A percentile compares a stretch with the other conserved stretches of the same genome.
Evolutionary conservation across 495 filamentous ascomycete genomes (phyloP).

Genomic region (Aspergillus olivimuriae): DNA sequence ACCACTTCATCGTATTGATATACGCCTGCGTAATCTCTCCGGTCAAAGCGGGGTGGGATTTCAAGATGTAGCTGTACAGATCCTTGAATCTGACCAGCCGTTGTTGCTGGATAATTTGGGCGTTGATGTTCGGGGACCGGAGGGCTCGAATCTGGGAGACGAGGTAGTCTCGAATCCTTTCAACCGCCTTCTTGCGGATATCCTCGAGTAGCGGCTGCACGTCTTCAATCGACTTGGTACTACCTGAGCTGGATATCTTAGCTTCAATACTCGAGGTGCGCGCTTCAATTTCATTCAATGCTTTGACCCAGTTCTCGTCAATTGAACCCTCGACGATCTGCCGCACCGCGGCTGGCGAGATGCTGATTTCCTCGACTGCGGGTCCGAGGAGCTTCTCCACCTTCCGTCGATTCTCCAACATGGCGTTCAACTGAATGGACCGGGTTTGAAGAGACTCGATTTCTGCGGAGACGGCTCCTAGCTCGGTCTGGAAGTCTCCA

Average conservation of each 20-base stretch:
- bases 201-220: constrained; percentile 78
- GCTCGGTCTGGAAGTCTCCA: constrained; percentile 84
- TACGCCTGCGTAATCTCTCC: constrained; percentile 91
- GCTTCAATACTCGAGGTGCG: constrained; percentile 66
- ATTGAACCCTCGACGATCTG: constrained; percentile 83
- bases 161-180: constrained; percentile 88
- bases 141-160: constrained; percentile 90
- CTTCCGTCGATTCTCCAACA: constrained; percentile 79
- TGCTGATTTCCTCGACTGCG: constrained; percentile 82
- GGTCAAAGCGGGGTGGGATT: constrained; percentile 69
- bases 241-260: constrained; percentile 50
- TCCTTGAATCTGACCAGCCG: constrained; percentile 83
- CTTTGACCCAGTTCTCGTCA: constrained; percentile 83
- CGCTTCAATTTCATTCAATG: constrained; percentile 77
- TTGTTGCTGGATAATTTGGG: constrained; percentile 90
- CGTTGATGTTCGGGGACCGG: constrained; percentile 89
- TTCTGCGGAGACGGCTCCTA: constrained; percentile 85
- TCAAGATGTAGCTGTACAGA: constrained; percentile 74
- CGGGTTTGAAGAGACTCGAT: constrained; percentile 89
- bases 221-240: constrained; percentile 71
- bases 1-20: constrained; percentile 98
- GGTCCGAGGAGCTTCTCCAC: constrained; percentile 87
- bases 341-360: constrained; percentile 74
- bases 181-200: constrained; percentile 81
- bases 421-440: constrained; percentile 76